Base-by-base conservation (phyloP, 2,329 filamentous ascomycete species). In the Colletotrichum siamense region DNA sequence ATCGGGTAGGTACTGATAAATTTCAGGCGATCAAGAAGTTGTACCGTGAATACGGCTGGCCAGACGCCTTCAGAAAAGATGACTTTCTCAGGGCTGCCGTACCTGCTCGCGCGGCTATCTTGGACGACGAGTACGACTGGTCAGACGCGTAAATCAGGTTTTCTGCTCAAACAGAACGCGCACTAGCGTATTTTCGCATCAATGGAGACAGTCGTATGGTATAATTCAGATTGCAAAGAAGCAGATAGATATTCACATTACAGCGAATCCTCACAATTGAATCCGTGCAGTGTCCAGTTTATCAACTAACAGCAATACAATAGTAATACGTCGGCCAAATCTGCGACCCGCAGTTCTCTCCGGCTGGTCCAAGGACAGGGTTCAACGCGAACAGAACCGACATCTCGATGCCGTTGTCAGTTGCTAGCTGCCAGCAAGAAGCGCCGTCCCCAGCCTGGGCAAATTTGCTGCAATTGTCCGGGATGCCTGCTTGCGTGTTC, bases 311-410 rank as follows among this genome's bases (percentile, higher is more conserved):
- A 7, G 67, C 76, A 15, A 81, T 71, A 67, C 81, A 82, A 69
- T 82, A 82, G 10, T 71, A 78, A 18, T 82, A 78, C 15, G 69
- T 70, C 6, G 77, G 64, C 80, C 77, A 81, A 28, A 81, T 75
- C 22, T 74, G 65, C n/a, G 76, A 79, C 30, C 66, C 66, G 57
- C 82, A 82, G 69, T 82, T 80, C n/a, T 75, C 76, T 8, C 82
- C 80, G 30, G 71, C 52, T 0, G 61, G 22, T 13, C 78, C 79
- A 6, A 80, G 68, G 6, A 67, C 70, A 5, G 70, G 62, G 24
- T 72, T 72, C 70, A 57, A 24, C 15, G 30, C 55, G 8, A 59
- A 72, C 4, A 72, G 36, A 15, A 66, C 44, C 18, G 62, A 44
- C 49, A 61, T 32, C 3, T 66, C 49, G 44, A 72, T 72, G 3